Evolutionary conservation across 768 basidiomycete species (phyloP).

Genomic region (Crucibulum laeve): DNA sequence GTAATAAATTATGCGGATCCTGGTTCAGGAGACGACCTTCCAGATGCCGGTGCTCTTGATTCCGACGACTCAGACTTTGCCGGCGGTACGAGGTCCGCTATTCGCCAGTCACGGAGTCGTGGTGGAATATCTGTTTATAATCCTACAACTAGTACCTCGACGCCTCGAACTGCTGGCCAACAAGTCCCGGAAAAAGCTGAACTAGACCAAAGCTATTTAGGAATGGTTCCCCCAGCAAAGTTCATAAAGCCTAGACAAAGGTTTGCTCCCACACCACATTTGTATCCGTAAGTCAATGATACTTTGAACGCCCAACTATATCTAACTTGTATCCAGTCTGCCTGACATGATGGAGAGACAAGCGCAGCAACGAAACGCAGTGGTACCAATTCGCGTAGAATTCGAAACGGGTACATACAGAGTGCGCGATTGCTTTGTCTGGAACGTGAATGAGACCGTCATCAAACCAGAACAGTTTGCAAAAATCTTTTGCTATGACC

Average conservation of each 20-base stretch:
- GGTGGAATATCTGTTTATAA: constrained; percentile 54
- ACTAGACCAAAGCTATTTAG: constrained; percentile 86
- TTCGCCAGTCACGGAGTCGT: constrained; percentile 38
- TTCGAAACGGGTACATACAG: constrained; percentile 90
- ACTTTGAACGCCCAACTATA: constrained; percentile 3
- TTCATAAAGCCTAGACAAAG: constrained; percentile 65
- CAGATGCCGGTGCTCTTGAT: constrained; percentile 77
- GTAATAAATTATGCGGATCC: constrained; percentile 86
- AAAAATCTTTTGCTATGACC: constrained; percentile 79
- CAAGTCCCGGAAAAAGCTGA: constrained; percentile 50
- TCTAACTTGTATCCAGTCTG: constrained; percentile 37
- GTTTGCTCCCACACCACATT: constrained; percentile 58
- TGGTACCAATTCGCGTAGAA: constrained; percentile 93
- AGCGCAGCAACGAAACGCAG: constrained; percentile 44
- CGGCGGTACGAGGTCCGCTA: constrained; percentile 52
- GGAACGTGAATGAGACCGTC: constrained; percentile 89
- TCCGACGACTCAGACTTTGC: constrained; percentile 83
- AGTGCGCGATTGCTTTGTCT: constrained; percentile 92
- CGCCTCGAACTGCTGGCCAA: constrained; percentile 29
- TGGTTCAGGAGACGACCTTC: constrained; percentile 76
- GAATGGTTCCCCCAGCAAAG: constrained; percentile 75
- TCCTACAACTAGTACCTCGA: constrained; percentile 40
- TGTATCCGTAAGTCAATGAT: constrained; percentile 62
- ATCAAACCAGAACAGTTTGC: constrained; percentile 87
- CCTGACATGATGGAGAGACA: constrained; percentile 61